Percentiles rank a stretch among this genome's conserved stretches.
These are phyloP conservation scores for Turnera subulata DNA, from an alignment of 345 rosid species.

Conservation along the genomic window DNA sequence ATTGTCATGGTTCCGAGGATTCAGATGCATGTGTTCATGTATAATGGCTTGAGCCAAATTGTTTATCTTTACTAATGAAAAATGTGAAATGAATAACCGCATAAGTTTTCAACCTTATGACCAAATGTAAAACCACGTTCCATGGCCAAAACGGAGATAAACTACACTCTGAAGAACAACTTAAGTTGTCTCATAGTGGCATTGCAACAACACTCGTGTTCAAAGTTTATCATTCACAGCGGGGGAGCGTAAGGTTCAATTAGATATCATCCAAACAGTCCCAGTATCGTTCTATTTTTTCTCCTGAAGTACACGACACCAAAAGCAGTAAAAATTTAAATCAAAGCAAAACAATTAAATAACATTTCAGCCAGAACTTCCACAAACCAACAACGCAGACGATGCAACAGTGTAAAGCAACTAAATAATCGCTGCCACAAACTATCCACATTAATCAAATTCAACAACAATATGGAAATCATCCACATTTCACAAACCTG, in stretches of 20 bases:
- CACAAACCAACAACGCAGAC: not conserved
- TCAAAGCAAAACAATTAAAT: not conserved
- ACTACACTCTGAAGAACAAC: slow-evolving; percentile 5
- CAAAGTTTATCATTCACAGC: slow-evolving; percentile 7
- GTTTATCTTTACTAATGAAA: no score
- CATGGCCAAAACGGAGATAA: not conserved
- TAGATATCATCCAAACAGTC: not conserved
- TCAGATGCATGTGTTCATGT: no score
- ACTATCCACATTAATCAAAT: not conserved
- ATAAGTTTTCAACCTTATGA: no score
- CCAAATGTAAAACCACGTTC: not conserved
- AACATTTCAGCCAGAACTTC: slow-evolving; percentile 3
- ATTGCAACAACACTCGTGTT: not conserved
- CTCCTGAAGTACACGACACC: no score
- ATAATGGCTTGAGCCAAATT: no score
- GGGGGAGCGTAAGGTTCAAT: not conserved
- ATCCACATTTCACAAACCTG: slow-evolving; percentile 51
- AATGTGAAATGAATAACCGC: no score
- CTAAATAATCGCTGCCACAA: not conserved
- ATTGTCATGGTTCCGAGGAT: no score
- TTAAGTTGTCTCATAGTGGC: no score
- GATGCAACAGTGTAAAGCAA: not conserved
- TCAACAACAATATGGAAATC: slow-evolving; percentile 4
- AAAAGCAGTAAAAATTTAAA: not conserved
- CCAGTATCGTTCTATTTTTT: not conserved